phyloP scores from a whole-genome alignment of 2,329 filamentous ascomycete species.

The Colletotrichum sp. region DNA sequence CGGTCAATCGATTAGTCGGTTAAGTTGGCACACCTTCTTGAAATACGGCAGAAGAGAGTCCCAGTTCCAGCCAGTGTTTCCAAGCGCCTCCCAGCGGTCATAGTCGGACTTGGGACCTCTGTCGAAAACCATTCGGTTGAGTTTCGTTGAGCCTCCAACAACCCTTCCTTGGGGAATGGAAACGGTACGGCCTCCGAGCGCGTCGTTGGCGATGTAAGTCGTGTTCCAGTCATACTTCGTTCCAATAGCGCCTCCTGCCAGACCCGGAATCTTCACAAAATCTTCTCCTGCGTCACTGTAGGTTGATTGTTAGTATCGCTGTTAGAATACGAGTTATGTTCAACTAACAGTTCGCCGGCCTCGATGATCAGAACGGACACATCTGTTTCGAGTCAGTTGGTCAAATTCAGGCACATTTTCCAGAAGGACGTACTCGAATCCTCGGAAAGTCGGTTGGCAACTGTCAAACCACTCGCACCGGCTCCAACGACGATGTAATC shows the following conservation, averaged over 20 bases:
- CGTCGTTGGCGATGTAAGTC: constrained; percentile 12
- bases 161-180: constrained; percentile 7
- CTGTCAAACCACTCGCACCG: constrained; percentile 39
- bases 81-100: constrained; percentile 40
- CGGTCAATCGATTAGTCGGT: no score
- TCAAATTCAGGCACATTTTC: no score
- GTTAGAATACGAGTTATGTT: background rate
- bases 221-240: constrained; percentile 33
- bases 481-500: constrained; percentile 39
- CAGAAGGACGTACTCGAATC: constrained; percentile 25
- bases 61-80: constrained; percentile 43
- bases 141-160: constrained; percentile 34
- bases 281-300: constrained; percentile 24
- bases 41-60: constrained; percentile 35
- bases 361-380: constrained; percentile 34
- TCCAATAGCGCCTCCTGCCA: constrained; percentile 26
- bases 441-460: constrained; percentile 41
- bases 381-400: constrained; percentile 2
- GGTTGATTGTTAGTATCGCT: background rate
- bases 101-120: constrained; percentile 32
- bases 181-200: constrained; percentile 4
- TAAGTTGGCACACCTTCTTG: constrained; percentile 27
- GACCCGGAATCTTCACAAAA: constrained; percentile 28
- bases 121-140: constrained; percentile 37
- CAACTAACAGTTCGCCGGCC: constrained; percentile 23